These are phyloP conservation scores for Ceratobasidium papillatum DNA, from an alignment of 1,284 basidiomycete species.

Conservation along the genomic window DNA sequence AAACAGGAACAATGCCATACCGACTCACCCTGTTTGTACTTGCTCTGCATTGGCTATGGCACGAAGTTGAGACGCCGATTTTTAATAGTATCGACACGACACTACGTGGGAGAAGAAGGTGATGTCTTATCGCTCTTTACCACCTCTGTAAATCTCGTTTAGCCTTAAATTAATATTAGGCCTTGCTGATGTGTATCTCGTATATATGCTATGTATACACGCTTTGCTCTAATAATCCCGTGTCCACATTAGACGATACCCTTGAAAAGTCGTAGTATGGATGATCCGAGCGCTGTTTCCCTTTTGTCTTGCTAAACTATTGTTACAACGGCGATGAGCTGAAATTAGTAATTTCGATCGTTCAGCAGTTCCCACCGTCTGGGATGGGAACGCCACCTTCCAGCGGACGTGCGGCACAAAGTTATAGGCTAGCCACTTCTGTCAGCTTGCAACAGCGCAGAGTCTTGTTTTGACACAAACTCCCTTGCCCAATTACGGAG, in stretches of 20 bases:
- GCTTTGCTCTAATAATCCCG: neutral
- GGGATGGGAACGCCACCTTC: conserved; percentile 32
- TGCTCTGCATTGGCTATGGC: too few relatives aligned
- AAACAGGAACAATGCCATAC: too few relatives aligned
- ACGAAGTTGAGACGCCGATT: neutral
- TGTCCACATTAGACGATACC: neutral
- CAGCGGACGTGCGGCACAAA: conserved; percentile 37
- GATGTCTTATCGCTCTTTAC: neutral
- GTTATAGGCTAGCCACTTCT: conserved; percentile 35
- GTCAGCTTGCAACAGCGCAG: neutral
- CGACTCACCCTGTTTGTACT: too few relatives aligned
- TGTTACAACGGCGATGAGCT: neutral
- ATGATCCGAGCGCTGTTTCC: neutral
- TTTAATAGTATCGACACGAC: neutral
- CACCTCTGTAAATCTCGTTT: neutral
- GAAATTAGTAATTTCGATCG: neutral
- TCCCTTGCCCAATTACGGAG: neutral
- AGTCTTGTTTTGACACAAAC: neutral
- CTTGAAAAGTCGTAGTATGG: neutral
- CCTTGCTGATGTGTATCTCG: neutral
- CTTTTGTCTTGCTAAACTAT: neutral
- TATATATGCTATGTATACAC: neutral
- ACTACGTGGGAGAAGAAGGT: neutral
- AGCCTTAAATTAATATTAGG: neutral
- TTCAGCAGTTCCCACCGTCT: conserved; percentile 8